These are phyloP conservation scores for Paecilomyces niveus DNA, from an alignment of 2,329 filamentous ascomycete species.

Conservation along the genomic window DNA sequence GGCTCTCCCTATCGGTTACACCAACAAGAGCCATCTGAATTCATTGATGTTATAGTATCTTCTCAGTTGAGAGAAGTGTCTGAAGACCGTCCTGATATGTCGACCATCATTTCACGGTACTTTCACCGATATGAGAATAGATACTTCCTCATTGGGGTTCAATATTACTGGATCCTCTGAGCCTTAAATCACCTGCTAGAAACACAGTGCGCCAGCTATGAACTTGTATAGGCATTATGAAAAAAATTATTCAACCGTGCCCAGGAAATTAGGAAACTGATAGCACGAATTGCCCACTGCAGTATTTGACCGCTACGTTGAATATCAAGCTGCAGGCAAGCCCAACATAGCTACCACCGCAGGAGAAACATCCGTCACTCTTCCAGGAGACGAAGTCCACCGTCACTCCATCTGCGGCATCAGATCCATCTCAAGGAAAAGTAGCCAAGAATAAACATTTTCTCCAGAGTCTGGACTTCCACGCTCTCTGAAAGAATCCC, in stretches of 20 bases:
- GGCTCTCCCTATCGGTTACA: no score
- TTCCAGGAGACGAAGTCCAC: not conserved
- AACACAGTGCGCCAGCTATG: not conserved
- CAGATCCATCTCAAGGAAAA: no score
- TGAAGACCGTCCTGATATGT: not conserved
- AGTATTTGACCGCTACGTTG: not conserved
- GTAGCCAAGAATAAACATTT: no score
- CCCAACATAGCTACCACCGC: no score
- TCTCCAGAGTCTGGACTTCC: no score
- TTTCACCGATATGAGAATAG: not conserved
- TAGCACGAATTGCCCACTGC: not conserved
- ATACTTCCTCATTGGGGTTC: not conserved
- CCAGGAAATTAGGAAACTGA: not conserved
- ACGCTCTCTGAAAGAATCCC: no score
- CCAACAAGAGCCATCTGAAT: not conserved
- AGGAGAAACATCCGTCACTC: no score
- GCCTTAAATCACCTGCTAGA: not conserved
- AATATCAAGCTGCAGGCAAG: not conserved
- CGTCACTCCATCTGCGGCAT: not conserved
- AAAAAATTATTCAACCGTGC: not conserved
- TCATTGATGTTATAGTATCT: not conserved
- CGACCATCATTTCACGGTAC: not conserved
- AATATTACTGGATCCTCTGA: no score
- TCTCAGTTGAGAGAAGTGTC: not conserved
- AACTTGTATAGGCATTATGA: not conserved